Conservation (phyloP, 2,329 filamentous ascomycete species). For the Botrytis fabae region DNA sequence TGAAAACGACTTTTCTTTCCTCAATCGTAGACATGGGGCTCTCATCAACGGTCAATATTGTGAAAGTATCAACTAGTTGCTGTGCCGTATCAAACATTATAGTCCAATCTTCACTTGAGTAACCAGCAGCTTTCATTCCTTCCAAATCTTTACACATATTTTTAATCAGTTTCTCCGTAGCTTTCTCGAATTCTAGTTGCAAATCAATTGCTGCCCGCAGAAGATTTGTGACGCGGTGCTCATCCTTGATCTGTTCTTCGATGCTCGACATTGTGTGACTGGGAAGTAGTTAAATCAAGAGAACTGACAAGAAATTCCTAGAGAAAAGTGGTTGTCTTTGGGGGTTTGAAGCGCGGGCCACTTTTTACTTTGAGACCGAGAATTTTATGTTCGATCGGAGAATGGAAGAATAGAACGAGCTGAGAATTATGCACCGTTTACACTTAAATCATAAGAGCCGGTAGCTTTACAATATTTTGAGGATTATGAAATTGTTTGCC, state of each 20-base stretch:
- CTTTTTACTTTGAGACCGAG: too few relatives aligned
- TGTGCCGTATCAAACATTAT: not conserved
- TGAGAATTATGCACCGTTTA: too few relatives aligned
- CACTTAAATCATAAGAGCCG: too few relatives aligned
- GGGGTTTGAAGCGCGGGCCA: too few relatives aligned
- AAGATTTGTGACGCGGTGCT: not conserved
- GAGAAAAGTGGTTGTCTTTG: not conserved
- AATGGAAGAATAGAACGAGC: too few relatives aligned
- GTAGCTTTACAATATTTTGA: too few relatives aligned
- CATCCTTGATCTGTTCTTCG: not conserved
- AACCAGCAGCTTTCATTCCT: not conserved
- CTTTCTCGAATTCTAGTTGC: slow-evolving; percentile 9
- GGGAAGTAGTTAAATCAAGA: not conserved
- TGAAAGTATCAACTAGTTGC: not conserved
- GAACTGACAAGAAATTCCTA: not conserved
- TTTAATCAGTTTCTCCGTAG: not conserved
- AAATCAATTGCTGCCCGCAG: not conserved
- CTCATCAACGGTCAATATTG: not conserved
- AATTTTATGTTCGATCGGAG: too few relatives aligned
- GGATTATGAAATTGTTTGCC: too few relatives aligned
- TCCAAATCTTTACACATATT: not conserved
- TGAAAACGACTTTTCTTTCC: not conserved
- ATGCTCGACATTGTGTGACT: not conserved
- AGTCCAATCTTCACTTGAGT: not conserved
- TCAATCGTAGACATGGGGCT: not conserved